Base-by-base conservation (phyloP, 2,329 filamentous ascomycete species). In the Talaromyces pinophilus region DNA sequence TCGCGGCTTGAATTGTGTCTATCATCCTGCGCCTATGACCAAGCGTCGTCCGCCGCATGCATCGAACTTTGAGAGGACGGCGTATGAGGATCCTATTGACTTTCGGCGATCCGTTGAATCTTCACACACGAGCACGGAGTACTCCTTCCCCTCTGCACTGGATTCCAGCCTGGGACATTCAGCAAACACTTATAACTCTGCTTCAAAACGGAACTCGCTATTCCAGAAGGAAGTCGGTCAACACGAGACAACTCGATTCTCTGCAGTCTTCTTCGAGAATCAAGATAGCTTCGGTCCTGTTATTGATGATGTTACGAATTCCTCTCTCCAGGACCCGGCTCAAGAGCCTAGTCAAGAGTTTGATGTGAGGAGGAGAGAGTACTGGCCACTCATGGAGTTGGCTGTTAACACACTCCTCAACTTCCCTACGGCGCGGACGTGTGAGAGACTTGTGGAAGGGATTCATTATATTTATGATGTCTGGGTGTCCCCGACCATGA, bases 391-490 rank as follows among this genome's bases (percentile, higher is more conserved):
- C 19, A 57, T 57, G 54, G 54, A 57, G 17, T n/a, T 57, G 54
- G 54, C 54, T 5, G 17, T 57, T 11, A 22, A 57, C 11, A 57
- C 54, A 7, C 54, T 57, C 54, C 25, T 57, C 22, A 57, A n/a
- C 30, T 57, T 57, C 17, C 54, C 54, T n/a, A 57, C 54, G 8
- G 54, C 30, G 5, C 54, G 54, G 0, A 57, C 54, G 15, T 57
- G 64, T 54, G 59, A 60, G 13, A 42, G 5, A 22, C 38, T 60
- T 15, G 19, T 60, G 57, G 2, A 15, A 17, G 57, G 40, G 17
- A 22, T 60, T 30, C 22, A 60, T 60, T n/a, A 60, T 44, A 60
- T 60, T 38, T 60, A 60, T 35, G 57, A 60, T 60, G 28, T 60
- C 13, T 60, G 57, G 57, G 19, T 60, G 57, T 60, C 57, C 5